Evolutionary conservation across 2,329 filamentous ascomycete species (phyloP), one percentile per base, ranked within the genome.

Genomic region (Colletotrichum agaves): DNA sequence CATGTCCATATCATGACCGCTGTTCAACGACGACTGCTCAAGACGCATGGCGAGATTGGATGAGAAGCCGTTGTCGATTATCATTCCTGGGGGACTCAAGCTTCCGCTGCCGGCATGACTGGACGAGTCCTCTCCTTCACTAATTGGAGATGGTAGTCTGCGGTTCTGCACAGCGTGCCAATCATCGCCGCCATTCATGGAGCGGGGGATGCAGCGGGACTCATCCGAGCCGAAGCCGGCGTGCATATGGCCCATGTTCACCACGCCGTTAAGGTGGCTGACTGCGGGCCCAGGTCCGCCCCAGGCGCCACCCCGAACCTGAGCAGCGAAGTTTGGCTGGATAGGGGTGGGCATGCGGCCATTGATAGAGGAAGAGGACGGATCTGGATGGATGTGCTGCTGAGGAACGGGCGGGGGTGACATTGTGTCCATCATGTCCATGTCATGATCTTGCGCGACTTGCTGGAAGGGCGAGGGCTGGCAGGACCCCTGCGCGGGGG

Each of bases 331-430:
- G 57, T 78, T 86, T 67, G 84, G 84, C 70, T 88, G 83, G n/a
- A 88, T 88, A 2, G 87, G 87, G 2, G 87, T 88, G 2, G 87
- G 86, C 76, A 88, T 83, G 53, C 86, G 85, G 64, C 82, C 81
- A 19, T 79, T 79, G 50, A 78, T 72, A 63, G 73, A 61, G 13
- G 27, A 27, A 27, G 52, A 23, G 21, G 35, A 46, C 8, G 63
- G 61, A 21, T 66, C 53, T 2, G 46, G 12, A 13, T 19, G 57
- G 33, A 39, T 17, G 35, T 71, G 71, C 37, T 80, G 76, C 4
- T 79, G 79, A 4, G 74, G 66, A 3, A 73, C 76, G 0, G 78
- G 74, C 66, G 31, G 70, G 63, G 55, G 73, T 67, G 17, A 73
- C 72, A 6, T 73, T 15, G 73, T 75, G 66, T 83, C 80, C 61